These are phyloP conservation scores for Ascochyta viciae-villosae DNA, from an alignment of 2,329 filamentous ascomycete genomes.

Conservation along the genomic window DNA sequence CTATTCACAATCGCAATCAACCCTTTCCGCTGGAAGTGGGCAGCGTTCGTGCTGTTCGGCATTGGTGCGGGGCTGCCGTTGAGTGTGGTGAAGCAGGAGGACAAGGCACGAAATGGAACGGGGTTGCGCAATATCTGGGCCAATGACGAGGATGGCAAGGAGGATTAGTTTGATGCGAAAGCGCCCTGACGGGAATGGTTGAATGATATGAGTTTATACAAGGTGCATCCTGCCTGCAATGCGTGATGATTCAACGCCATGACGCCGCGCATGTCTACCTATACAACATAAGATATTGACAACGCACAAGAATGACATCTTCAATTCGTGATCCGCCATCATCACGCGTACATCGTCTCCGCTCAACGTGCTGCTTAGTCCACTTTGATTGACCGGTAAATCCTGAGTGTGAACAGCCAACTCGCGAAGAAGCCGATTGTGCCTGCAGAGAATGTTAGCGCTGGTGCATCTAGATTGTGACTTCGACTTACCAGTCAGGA, in stretches of 20 bases:
- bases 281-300: slow-evolving; percentile 1
- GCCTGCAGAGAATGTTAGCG: slow-evolving; percentile 60
- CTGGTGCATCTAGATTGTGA: not conserved
- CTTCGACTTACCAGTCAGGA: slow-evolving; percentile 79
- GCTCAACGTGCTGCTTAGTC: slow-evolving; percentile 63
- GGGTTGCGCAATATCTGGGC: slow-evolving; percentile 46
- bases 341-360: not conserved
- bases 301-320: not conserved
- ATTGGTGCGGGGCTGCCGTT: slow-evolving; percentile 71
- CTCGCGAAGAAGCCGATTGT: slow-evolving; percentile 95
- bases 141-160: slow-evolving; percentile 1
- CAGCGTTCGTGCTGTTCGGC: slow-evolving; percentile 80
- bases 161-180: not conserved
- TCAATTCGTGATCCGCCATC: not conserved
- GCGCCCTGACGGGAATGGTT: not conserved
- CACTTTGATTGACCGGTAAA: slow-evolving; percentile 98
- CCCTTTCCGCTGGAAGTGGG: slow-evolving; percentile 92
- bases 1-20: slow-evolving; percentile 79
- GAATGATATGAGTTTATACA: not conserved
- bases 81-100: slow-evolving; percentile 71
- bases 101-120: slow-evolving; percentile 63
- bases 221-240: not conserved
- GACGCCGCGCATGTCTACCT: slow-evolving; percentile 10
- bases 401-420: slow-evolving; percentile 92
- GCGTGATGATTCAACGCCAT: not conserved